Evolutionary conservation across 441 rosid species (phyloP).

Genomic region (Heliophila coronopifolia): DNA sequence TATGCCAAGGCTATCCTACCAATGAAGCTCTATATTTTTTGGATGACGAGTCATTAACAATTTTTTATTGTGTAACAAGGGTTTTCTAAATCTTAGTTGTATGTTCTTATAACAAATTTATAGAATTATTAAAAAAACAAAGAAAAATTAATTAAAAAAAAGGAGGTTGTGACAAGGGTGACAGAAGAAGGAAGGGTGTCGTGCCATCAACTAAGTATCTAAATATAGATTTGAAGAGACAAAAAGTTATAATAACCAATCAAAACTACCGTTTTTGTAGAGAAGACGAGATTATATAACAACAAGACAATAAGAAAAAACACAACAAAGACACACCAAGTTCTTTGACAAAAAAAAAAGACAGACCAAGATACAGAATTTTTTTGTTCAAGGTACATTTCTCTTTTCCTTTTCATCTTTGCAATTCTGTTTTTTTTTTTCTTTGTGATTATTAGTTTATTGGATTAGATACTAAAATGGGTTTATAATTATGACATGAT

Average conservation of each 20-base stretch:
- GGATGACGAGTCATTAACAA: too few relatives aligned
- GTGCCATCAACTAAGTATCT: constrained; percentile 32
- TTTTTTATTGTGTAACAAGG: too few relatives aligned
- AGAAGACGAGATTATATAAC: constrained; percentile 18
- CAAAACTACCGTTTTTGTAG: constrained; percentile 25
- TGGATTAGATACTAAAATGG: not conserved
- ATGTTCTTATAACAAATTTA: too few relatives aligned
- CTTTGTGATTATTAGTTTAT: not conserved
- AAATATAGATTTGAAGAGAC: constrained; percentile 25
- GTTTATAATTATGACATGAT: not conserved
- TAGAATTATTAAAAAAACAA: not conserved
- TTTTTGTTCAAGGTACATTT: constrained; percentile 17
- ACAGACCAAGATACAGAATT: constrained; percentile 20
- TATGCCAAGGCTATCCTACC: too few relatives aligned
- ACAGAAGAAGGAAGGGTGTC: constrained; percentile 24
- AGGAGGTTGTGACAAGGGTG: constrained; percentile 16
- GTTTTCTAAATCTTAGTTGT: too few relatives aligned
- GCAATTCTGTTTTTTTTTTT: not conserved
- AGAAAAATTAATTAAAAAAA: not conserved
- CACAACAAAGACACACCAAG: not conserved
- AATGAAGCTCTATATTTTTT: too few relatives aligned
- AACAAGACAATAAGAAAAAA: constrained; percentile 5
- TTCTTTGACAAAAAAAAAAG: too few relatives aligned
- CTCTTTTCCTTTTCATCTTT: constrained; percentile 1
- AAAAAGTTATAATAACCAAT: constrained; percentile 15